Conservation (phyloP, 768 basidiomycete species). For the Lepiota subincarnata region DNA sequence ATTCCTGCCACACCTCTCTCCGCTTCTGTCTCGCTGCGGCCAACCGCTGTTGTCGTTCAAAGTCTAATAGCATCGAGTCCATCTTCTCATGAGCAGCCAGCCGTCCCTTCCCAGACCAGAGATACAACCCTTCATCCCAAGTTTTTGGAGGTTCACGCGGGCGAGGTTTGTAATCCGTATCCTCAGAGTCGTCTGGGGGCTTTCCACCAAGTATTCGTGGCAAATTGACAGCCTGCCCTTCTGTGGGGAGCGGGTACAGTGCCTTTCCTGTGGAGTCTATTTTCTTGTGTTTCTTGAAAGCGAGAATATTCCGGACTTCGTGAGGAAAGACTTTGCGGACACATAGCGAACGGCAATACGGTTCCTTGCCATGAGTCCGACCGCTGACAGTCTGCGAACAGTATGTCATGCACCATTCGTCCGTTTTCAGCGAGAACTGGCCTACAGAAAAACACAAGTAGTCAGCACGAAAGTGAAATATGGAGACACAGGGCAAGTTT, state of each 20-base stretch:
- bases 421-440: constrained; percentile 52
- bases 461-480: constrained; percentile 5
- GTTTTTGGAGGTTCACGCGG: constrained; percentile 30
- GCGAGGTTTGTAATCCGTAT: constrained; percentile 9
- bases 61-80: constrained; percentile 53
- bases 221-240: constrained; percentile 53
- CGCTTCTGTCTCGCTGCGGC: constrained; percentile 35
- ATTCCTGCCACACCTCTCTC: constrained; percentile 46
- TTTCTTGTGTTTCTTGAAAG: constrained; percentile 41
- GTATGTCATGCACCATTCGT: constrained; percentile 64
- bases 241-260: constrained; percentile 59
- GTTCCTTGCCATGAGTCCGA: constrained; percentile 45
- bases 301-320: constrained; percentile 51
- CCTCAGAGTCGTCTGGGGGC: constrained; percentile 29
- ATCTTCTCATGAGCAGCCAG: constrained; percentile 53
- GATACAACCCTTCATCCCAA: constrained; percentile 76
- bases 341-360: constrained; percentile 56
- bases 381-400: constrained; percentile 55
- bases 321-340: constrained; percentile 64
- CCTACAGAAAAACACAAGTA: constrained; percentile 29
- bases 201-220: constrained; percentile 44
- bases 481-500: constrained; percentile 10
- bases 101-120: constrained; percentile 59
- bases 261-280: constrained; percentile 42
- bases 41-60: constrained; percentile 46